phyloP scores from a whole-genome alignment of 495 filamentous ascomycete species.

The Friedmanniomyces simplex region DNA sequence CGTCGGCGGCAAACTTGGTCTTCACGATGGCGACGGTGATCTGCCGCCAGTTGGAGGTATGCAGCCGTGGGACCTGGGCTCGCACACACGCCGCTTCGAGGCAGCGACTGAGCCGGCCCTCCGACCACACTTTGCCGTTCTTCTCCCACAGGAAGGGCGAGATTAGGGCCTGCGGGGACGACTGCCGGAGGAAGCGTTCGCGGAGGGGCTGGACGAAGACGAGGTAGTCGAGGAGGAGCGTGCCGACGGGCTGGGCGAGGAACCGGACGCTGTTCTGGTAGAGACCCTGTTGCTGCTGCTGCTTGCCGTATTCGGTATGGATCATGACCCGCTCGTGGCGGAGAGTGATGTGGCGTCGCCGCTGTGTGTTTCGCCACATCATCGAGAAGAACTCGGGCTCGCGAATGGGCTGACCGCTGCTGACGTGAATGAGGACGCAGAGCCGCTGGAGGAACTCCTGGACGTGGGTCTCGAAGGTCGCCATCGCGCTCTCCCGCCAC shows the following conservation, averaged over 20 bases:
- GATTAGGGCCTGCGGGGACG: background rate
- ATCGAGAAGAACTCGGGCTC: too few species aligned
- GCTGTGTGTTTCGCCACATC: too few species aligned
- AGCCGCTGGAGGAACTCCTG: too few species aligned
- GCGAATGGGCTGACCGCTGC: too few species aligned
- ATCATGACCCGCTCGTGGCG: too few species aligned
- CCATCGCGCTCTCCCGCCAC: too few species aligned
- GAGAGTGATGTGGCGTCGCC: too few species aligned
- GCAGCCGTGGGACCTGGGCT: background rate
- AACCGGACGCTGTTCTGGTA: background rate
- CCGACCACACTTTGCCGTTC: background rate
- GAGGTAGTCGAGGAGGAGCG: background rate
- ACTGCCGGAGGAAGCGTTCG: background rate
- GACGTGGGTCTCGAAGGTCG: too few species aligned
- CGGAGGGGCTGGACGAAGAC: background rate
- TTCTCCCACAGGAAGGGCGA: background rate
- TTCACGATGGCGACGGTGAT: background rate
- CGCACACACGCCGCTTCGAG: background rate
- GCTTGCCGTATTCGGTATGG: background rate
- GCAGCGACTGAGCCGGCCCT: background rate
- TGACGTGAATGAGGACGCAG: too few species aligned
- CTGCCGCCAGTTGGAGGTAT: background rate
- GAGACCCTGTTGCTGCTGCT: background rate
- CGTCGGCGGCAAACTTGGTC: background rate
- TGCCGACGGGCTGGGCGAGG: background rate